These are phyloP conservation scores for Persicaria maculosa DNA, from an alignment of 148 eudicot species.

Conservation along the genomic window DNA sequence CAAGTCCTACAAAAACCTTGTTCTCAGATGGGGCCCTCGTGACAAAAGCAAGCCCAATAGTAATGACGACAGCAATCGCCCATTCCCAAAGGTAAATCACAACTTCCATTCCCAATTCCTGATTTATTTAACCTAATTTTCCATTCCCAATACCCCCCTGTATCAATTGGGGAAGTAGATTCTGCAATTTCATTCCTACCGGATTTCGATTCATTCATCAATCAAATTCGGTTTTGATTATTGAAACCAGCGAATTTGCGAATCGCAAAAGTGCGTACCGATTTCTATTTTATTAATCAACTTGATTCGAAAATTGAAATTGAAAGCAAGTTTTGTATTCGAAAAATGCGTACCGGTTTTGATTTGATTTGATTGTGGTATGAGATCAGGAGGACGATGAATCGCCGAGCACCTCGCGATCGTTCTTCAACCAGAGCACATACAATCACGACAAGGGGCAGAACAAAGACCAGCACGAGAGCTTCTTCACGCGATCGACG, in stretches of 20 bases:
- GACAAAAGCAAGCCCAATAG: slow-evolving; percentile 41
- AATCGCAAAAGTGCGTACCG: neutral
- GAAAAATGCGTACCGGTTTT: neutral
- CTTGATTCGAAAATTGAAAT: neutral
- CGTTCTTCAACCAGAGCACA: slow-evolving; percentile 9
- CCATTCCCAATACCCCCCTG: too few relatives aligned
- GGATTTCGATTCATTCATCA: too few relatives aligned
- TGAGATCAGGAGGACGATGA: slow-evolving; percentile 7
- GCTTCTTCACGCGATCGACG: slow-evolving; percentile 28
- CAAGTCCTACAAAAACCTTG: slow-evolving; percentile 73
- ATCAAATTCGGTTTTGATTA: too few relatives aligned
- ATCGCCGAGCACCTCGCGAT: slow-evolving; percentile 8
- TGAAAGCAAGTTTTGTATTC: neutral
- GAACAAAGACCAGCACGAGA: slow-evolving; percentile 22
- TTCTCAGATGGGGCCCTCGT: slow-evolving; percentile 51
- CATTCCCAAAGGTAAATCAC: neutral
- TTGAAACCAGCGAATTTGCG: too few relatives aligned
- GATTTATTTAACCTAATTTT: too few relatives aligned
- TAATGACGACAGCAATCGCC: slow-evolving; percentile 17
- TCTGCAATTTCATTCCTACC: too few relatives aligned
- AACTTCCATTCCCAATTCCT: too few relatives aligned
- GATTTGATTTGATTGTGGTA: neutral
- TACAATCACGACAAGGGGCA: neutral
- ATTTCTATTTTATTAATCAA: neutral
- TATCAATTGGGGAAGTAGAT: too few relatives aligned